Base-by-base conservation (phyloP, 805 yeast species). In the Saccharomycopsis olivae region DNA sequence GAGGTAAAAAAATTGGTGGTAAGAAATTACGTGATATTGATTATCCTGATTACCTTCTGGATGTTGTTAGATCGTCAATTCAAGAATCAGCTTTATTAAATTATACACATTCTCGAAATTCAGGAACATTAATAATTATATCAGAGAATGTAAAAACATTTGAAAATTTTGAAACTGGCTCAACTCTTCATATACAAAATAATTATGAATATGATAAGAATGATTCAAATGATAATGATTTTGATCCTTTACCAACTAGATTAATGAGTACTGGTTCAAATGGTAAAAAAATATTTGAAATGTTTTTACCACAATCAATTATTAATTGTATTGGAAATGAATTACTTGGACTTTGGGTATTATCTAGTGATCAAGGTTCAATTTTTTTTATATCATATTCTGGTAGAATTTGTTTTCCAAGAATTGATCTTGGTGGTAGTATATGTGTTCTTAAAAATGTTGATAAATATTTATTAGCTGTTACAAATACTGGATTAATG, bases 401-500 rank as follows among this genome's bases (percentile, higher is more conserved):
- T n/a, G 67, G 67, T 0, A 54, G 53, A 33, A 52, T 59, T 16
- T 55, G 55, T 41, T 57, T 56, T 29, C 63, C 65, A 2, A 53
- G 66, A 28, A 63, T 66, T 35, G 68, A 65, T 30, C 64, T 76
- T 3, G 71, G 59, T 33, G 65, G 63, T 38, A 68, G 69, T 27
- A 68, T 71, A 28, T 69, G 74, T 35, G 69, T 66, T n/a, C 39
- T 67, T 19, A 57, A 55, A 28, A 53, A 57, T 3, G 49, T 50
- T 18, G 59, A 64, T 8, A 49, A 52, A 13, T 75, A 61, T 49
- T 70, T 78, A 63, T 69, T 70, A 52, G 61, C 69, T 0, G 49
- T 78, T 14, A 71, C 81, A 0, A 64, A 64, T 31, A 58, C 60
- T n/a, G 79, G 77, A 3, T 53, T 70, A 33, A 38, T 75, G 1